These are phyloP conservation scores for Didymella lethalis DNA, from an alignment of 2,329 filamentous ascomycete genomes.

Conservation along the genomic window DNA sequence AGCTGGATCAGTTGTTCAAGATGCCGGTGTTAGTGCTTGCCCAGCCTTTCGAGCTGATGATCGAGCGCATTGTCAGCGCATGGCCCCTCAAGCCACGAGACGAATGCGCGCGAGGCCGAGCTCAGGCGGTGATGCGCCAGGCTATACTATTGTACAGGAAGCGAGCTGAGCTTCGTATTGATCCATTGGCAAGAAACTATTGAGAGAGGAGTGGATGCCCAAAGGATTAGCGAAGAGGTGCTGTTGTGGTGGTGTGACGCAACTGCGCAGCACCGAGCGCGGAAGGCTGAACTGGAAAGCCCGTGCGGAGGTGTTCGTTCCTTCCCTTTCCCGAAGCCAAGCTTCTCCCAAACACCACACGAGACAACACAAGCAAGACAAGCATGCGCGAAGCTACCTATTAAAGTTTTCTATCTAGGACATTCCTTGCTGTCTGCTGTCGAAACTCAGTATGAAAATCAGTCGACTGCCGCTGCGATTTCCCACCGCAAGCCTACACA, in stretches of 20 bases:
- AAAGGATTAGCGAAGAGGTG: not conserved
- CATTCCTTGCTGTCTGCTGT: not conserved
- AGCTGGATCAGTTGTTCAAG: not conserved
- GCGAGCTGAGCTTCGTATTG: not conserved
- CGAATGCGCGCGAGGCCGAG: not conserved
- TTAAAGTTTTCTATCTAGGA: not conserved
- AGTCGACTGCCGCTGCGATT: not conserved
- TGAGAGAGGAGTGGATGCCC: not conserved
- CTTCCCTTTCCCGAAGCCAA: slow-evolving; percentile 9
- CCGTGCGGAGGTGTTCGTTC: slow-evolving; percentile 1
- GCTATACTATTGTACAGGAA: not conserved
- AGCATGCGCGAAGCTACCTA: slow-evolving; percentile 15
- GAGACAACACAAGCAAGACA: slow-evolving; percentile 22
- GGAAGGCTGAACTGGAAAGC: not conserved
- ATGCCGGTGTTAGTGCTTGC: not conserved
- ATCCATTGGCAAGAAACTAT: not conserved
- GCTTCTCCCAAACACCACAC: slow-evolving; percentile 18
- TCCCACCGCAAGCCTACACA: not conserved
- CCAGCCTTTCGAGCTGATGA: not conserved
- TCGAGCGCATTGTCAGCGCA: slow-evolving; percentile 2
- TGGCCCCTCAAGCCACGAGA: slow-evolving; percentile 5
- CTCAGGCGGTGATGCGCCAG: too few relatives aligned
- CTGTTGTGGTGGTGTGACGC: not conserved
- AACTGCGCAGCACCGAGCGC: not conserved
- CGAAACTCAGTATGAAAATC: not conserved